These are phyloP conservation scores for Cymbopogon flexuosus DNA, from an alignment of 202 grass and related monocot genomes.

Conservation along the genomic window DNA sequence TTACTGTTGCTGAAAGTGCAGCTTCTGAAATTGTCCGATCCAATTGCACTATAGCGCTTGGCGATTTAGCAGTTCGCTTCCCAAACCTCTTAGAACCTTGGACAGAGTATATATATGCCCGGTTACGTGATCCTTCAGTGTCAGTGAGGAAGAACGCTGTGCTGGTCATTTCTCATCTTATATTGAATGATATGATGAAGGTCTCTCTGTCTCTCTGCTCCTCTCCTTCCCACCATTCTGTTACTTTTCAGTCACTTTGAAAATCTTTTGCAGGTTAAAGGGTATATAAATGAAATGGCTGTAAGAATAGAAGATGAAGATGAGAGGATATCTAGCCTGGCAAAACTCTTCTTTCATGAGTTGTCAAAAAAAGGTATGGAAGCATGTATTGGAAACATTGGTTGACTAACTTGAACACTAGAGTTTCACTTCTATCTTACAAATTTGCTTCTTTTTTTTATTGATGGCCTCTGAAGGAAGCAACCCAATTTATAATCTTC, in stretches of 20 bases:
- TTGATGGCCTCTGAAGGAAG: conserved; percentile 56
- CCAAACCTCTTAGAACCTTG: conserved; percentile 94
- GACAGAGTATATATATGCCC: conserved; percentile 87
- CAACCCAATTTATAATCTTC: conserved; percentile 98
- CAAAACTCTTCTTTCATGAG: conserved; percentile 96
- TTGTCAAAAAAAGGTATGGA: conserved; percentile 91
- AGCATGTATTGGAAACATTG: conserved; percentile 4
- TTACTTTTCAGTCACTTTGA: background rate
- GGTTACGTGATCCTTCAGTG: conserved; percentile 56
- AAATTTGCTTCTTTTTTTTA: conserved; percentile 11
- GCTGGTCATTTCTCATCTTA: conserved; percentile 95
- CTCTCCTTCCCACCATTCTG: background rate
- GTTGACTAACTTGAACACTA: conserved; percentile 1
- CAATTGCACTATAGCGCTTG: conserved; percentile 89
- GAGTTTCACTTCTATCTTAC: conserved; percentile 34
- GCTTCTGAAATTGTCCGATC: conserved; percentile 74
- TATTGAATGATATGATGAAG: conserved; percentile 99
- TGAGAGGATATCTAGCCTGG: conserved; percentile 84
- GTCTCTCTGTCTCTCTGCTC: conserved; percentile 14
- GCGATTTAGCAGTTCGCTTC: conserved; percentile 81
- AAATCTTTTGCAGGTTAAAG: conserved; percentile 65
- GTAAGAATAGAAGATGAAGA: conserved; percentile 78
- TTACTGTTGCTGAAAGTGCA: conserved; percentile 75
- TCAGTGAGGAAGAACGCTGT: conserved; percentile 95
- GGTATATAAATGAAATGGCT: conserved; percentile 97